Evolutionary conservation across 2,329 filamentous ascomycete species (phyloP).

Genomic region (Metarhizium rileyi): DNA sequence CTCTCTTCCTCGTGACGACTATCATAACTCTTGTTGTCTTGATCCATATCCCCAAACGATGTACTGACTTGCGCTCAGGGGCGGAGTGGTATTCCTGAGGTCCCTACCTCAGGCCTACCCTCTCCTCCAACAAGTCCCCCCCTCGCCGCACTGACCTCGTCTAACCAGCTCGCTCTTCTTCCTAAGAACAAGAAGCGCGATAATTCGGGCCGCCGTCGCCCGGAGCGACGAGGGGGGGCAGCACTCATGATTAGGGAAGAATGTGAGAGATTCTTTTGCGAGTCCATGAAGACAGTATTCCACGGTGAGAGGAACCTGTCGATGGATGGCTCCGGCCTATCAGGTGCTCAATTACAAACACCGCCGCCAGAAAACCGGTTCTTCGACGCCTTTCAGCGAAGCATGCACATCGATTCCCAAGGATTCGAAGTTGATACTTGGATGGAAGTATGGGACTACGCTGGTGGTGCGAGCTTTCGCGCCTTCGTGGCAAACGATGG

Average conservation of each 20-base stretch:
- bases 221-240: conserved; percentile 73
- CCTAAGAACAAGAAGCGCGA: conserved; percentile 43
- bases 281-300: conserved; percentile 88
- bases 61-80: conserved; percentile 36
- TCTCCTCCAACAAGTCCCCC: conserved; percentile 83
- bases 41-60: not conserved
- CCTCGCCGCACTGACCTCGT: conserved; percentile 63
- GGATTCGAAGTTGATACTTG: conserved; percentile 45
- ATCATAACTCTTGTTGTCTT: not conserved
- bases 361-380: conserved; percentile 42
- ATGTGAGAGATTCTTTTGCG: conserved; percentile 99
- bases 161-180: conserved; percentile 56
- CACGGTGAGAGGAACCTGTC: conserved; percentile 83
- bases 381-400: conserved; percentile 25
- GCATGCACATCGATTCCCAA: conserved; percentile 16
- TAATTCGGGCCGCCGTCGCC: conserved; percentile 27
- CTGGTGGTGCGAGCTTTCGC: conserved; percentile 72
- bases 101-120: conserved; percentile 73
- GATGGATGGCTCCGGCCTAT: conserved; percentile 74
- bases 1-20: not conserved
- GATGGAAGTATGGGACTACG: conserved; percentile 79
- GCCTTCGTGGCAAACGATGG: conserved; percentile 69
- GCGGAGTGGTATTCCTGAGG: conserved; percentile 94
- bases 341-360: conserved; percentile 57
- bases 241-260: conserved; percentile 95